A percentile compares a stretch with the other conserved stretches of the same genome.
Conservation (phyloP, 495 filamentous ascomycete genomes). For the Tuber borchii region DNA sequence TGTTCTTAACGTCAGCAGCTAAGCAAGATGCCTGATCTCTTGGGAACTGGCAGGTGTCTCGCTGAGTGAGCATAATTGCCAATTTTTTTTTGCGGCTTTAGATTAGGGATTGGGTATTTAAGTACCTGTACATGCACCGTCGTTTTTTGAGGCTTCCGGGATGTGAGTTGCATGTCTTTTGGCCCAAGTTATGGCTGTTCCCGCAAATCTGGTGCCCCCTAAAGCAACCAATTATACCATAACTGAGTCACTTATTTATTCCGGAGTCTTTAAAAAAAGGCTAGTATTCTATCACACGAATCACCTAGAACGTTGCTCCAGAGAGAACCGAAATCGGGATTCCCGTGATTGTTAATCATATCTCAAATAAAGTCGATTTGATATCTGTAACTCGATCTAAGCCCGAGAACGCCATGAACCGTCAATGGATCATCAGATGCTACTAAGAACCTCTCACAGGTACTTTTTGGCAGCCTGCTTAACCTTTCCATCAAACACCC, state of each 20-base stretch:
- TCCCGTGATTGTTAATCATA: neutral
- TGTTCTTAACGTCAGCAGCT: neutral
- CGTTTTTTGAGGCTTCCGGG: neutral
- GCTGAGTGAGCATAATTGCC: neutral
- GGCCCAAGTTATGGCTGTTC: neutral
- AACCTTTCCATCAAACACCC: constrained; percentile 74
- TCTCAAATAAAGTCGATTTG: neutral
- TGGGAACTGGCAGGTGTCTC: neutral
- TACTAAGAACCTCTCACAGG: constrained; percentile 48
- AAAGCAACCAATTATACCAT: neutral
- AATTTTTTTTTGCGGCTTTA: neutral
- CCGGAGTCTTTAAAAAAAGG: neutral
- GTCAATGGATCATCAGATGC: neutral
- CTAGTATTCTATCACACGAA: neutral
- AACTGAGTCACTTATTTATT: neutral
- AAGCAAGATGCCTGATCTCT: neutral
- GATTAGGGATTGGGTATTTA: neutral
- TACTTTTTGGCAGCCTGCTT: constrained; percentile 88
- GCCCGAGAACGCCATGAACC: constrained; percentile 3
- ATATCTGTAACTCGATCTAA: neutral
- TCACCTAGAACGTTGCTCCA: neutral
- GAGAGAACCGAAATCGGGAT: neutral
- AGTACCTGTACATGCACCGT: neutral
- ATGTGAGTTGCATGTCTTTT: neutral
- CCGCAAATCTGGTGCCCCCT: neutral